Percentiles rank a stretch among this genome's conserved stretches.
Evolutionary conservation across 345 rosid species (phyloP).

Genomic region (Schrenkiella parvula): DNA sequence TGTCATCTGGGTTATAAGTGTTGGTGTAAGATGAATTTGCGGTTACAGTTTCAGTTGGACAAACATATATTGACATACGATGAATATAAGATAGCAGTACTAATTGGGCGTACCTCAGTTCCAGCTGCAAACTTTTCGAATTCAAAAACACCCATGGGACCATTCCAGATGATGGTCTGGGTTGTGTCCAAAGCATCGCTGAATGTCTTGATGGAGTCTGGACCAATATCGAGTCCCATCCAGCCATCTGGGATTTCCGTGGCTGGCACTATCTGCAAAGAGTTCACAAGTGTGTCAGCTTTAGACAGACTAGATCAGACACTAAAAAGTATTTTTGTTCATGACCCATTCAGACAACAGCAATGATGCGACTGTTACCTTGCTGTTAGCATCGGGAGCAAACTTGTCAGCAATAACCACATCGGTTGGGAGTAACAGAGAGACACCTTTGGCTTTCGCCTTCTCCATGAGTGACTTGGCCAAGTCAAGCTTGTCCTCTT

Average conservation of each 20-base stretch:
- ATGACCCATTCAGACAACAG: neutral
- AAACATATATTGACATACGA: no score
- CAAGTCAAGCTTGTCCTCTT: slow-evolving; percentile 76
- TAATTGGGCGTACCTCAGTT: slow-evolving; percentile 50
- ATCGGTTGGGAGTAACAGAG: slow-evolving; percentile 73
- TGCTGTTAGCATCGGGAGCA: slow-evolving; percentile 83
- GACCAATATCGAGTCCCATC: slow-evolving; percentile 94
- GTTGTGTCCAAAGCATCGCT: slow-evolving; percentile 69
- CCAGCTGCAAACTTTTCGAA: slow-evolving; percentile 83
- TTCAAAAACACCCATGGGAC: slow-evolving; percentile 99
- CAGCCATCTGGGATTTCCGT: slow-evolving; percentile 86
- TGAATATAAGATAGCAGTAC: neutral
- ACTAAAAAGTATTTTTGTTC: neutral
- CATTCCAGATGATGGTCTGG: slow-evolving; percentile 93
- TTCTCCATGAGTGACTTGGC: slow-evolving; percentile 72
- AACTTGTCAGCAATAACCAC: slow-evolving; percentile 91
- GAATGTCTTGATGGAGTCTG: slow-evolving; percentile 76
- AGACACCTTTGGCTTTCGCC: slow-evolving; percentile 83
- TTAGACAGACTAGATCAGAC: neutral
- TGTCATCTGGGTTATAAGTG: neutral
- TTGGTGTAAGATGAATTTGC: neutral
- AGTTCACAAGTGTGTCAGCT: slow-evolving; percentile 9
- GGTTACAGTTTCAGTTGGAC: no score
- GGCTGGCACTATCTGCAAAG: slow-evolving; percentile 66
- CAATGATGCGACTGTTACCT: slow-evolving; percentile 41